These are phyloP conservation scores for Limonomyces culmigenus DNA, from an alignment of 1,284 basidiomycete genomes.

Conservation along the genomic window DNA sequence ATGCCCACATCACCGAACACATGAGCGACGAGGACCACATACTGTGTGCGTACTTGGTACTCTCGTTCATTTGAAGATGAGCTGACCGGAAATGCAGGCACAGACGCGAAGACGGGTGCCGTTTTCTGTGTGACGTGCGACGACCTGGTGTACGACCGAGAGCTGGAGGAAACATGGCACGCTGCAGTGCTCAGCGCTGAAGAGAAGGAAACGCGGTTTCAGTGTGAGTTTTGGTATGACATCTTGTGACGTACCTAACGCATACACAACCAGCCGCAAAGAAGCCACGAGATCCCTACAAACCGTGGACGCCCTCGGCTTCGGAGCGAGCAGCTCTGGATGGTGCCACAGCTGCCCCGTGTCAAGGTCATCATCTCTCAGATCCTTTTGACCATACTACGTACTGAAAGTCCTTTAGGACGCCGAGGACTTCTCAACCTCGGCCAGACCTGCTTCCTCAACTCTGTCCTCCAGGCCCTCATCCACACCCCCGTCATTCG, in stretches of 20 bases:
- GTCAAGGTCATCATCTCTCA: conserved; percentile 31
- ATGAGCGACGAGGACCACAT: conserved; percentile 36
- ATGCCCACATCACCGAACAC: conserved; percentile 37
- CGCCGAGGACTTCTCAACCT: conserved; percentile 83
- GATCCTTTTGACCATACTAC: conserved; percentile 2
- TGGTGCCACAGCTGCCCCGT: conserved; percentile 26
- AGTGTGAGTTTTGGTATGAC: conserved; percentile 15
- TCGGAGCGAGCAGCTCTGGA: conserved; percentile 21
- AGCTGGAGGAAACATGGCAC: conserved; percentile 22
- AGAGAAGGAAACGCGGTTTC: conserved; percentile 31
- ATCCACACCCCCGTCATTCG: conserved; percentile 84
- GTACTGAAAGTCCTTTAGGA: conserved; percentile 21
- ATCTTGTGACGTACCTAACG: not conserved
- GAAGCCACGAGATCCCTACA: conserved; percentile 23
- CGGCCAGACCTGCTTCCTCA: conserved; percentile 91
- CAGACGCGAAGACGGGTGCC: conserved; percentile 37
- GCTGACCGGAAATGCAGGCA: conserved; percentile 25
- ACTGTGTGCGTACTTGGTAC: conserved; percentile 59
- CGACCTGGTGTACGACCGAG: conserved; percentile 35
- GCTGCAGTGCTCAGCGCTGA: conserved; percentile 25
- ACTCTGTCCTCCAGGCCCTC: conserved; percentile 86
- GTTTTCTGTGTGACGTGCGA: conserved; percentile 42
- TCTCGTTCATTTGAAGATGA: too few relatives aligned
- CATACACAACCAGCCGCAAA: conserved; percentile 17
- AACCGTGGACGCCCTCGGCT: conserved; percentile 22